These are phyloP conservation scores for Yarrowia divulgata DNA, from an alignment of 805 yeast genomes.

Conservation along the genomic window DNA sequence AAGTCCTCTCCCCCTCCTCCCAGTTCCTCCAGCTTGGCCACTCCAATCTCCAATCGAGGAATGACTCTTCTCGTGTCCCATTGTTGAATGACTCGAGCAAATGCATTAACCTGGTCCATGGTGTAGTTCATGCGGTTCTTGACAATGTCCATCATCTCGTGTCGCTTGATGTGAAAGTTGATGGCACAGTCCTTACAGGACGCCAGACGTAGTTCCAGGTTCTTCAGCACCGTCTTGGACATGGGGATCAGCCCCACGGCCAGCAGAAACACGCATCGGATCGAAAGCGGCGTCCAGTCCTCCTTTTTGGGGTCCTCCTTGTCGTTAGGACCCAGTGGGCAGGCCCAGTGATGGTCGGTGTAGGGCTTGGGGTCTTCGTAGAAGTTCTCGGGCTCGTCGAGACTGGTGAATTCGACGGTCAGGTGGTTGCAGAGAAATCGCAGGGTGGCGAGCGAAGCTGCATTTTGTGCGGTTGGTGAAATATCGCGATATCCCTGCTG, in stretches of 20 bases:
- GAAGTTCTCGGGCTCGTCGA: constrained; percentile 24
- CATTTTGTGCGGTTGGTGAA: constrained; percentile 23
- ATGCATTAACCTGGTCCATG: constrained; percentile 30
- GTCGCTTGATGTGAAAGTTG: constrained; percentile 30
- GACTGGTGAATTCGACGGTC: constrained; percentile 12
- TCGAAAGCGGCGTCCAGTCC: constrained; percentile 32
- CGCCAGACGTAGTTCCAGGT: constrained; percentile 33
- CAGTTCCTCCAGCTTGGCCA: background rate
- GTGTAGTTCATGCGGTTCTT: constrained; percentile 31
- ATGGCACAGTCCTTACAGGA: constrained; percentile 30
- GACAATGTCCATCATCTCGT: constrained; percentile 32
- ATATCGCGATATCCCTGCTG: constrained; percentile 29
- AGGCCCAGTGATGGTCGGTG: constrained; percentile 35
- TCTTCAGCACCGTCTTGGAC: constrained; percentile 32
- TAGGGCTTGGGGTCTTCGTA: constrained; percentile 27
- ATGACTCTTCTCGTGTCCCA: constrained; percentile 21
- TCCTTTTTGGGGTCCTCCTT: constrained; percentile 5
- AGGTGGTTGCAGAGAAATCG: constrained; percentile 11
- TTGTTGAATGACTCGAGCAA: constrained; percentile 13
- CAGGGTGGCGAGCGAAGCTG: constrained; percentile 32
- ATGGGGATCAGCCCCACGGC: constrained; percentile 34
- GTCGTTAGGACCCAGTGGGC: background rate
- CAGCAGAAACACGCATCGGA: constrained; percentile 32
- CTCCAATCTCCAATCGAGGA: constrained; percentile 26
- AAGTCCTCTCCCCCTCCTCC: background rate